Conservation (phyloP, 352 stramenopile genomes). For the Chrysophaeum taylorii region DNA sequence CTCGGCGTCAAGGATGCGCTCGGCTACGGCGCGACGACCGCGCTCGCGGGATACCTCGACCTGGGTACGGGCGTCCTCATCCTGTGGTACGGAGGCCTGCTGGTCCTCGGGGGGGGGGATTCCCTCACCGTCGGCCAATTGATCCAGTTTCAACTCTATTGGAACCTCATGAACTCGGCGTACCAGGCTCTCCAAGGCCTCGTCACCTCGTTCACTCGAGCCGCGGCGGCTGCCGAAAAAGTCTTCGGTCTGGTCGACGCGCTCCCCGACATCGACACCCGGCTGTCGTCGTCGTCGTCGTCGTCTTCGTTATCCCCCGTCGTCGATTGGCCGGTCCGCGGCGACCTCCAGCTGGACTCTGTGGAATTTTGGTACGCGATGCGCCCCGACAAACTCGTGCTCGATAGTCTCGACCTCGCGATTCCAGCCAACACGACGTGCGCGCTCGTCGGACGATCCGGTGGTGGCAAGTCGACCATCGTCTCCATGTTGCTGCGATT, state of each 20-base stretch:
- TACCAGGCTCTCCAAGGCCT: constrained; percentile 29
- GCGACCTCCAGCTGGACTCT: constrained; percentile 17
- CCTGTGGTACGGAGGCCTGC: constrained; percentile 26
- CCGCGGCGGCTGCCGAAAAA: constrained; percentile 30
- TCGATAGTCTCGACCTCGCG: constrained; percentile 13
- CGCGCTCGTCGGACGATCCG: constrained; percentile 11
- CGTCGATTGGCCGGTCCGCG: constrained; percentile 16
- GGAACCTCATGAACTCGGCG: constrained; percentile 30
- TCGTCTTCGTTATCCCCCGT: too few relatives aligned
- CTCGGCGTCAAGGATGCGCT: constrained; percentile 28
- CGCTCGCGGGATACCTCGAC: constrained; percentile 25
- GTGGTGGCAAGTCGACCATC: constrained; percentile 63
- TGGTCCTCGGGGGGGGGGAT: constrained; percentile 12
- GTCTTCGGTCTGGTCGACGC: constrained; percentile 35
- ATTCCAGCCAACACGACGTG: constrained; percentile 15
- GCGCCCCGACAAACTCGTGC: constrained; percentile 20
- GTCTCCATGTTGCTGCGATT: constrained; percentile 68
- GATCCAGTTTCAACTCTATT: constrained; percentile 33
- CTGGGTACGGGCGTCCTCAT: constrained; percentile 28
- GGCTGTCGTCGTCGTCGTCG: background rate
- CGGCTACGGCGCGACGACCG: constrained; percentile 23
- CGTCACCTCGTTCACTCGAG: constrained; percentile 31
- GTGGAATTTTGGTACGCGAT: constrained; percentile 29
- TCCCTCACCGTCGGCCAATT: constrained; percentile 26
- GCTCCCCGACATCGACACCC: constrained; percentile 30